These are phyloP conservation scores for Streptanthus diversifolius DNA, from an alignment of 345 rosid genomes.

Conservation along the genomic window DNA sequence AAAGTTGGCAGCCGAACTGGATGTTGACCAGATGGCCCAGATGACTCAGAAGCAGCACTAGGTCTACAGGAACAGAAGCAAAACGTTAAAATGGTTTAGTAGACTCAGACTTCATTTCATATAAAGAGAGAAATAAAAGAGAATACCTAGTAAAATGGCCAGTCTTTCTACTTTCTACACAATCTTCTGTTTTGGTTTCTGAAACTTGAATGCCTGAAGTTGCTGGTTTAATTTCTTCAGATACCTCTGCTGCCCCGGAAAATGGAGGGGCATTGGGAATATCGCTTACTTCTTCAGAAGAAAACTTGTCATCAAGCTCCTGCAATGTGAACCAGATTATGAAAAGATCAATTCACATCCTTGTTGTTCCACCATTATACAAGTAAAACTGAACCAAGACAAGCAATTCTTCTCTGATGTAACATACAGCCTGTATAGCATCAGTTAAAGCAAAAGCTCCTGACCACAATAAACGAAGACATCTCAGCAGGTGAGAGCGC, in stretches of 20 bases:
- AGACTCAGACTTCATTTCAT: neutral
- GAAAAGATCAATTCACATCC: slow-evolving; percentile 18
- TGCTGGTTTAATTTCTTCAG: slow-evolving; percentile 45
- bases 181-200: slow-evolving; percentile 38
- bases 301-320: slow-evolving; percentile 44
- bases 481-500: neutral
- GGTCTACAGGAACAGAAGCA: slow-evolving; percentile 40
- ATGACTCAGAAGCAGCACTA: slow-evolving; percentile 49
- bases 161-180: slow-evolving; percentile 39
- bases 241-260: slow-evolving; percentile 53
- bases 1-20: slow-evolving; percentile 80
- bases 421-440: neutral
- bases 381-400: neutral
- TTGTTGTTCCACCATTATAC: neutral
- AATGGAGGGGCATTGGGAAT: slow-evolving; percentile 92
- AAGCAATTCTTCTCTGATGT: neutral
- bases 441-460: neutral
- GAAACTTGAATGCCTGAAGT: slow-evolving; percentile 35
- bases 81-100: slow-evolving; percentile 1
- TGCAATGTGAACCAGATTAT: slow-evolving; percentile 33
- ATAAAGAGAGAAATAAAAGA: neutral
- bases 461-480: neutral
- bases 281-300: slow-evolving; percentile 52
- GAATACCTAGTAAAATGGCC: slow-evolving; percentile 57
- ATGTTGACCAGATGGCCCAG: slow-evolving; percentile 49